Percentiles rank a stretch among this genome's conserved stretches.
Conservation (phyloP, 345 rosid genomes). For the Syzygium aqueum region DNA sequence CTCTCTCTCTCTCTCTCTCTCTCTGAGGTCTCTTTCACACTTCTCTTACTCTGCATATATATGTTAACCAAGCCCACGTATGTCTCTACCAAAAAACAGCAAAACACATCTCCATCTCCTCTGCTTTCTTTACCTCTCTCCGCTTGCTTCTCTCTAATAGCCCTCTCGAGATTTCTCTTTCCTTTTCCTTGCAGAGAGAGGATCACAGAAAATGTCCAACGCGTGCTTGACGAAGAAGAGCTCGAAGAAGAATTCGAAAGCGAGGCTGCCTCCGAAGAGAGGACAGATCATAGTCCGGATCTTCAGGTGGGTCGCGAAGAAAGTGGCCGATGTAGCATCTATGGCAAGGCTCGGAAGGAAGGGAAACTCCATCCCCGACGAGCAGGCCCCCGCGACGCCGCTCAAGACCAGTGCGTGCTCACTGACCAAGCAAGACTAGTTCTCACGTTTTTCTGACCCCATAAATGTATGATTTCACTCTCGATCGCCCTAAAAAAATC, state of each 20-base stretch:
- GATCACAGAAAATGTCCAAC: not conserved
- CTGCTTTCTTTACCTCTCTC: not conserved
- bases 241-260: not conserved
- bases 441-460: not conserved
- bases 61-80: not conserved
- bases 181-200: not conserved
- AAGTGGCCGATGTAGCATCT: not conserved
- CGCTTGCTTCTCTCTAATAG: not conserved
- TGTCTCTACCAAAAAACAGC: not conserved
- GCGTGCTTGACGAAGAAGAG: not conserved
- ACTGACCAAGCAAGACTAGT: not conserved
- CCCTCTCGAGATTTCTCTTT: not conserved
- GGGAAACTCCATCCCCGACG: not conserved
- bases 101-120: not conserved
- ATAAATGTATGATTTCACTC: not conserved
- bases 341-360: not conserved
- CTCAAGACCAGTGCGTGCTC: not conserved
- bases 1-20: not conserved
- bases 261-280: slow-evolving; percentile 12
- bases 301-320: not conserved
- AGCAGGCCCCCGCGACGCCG: not conserved
- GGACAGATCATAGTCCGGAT: slow-evolving; percentile 6
- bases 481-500: not conserved
- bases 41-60: not conserved
- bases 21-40: not conserved